A percentile compares a stretch with the other conserved stretches of the same genome.
Evolutionary conservation across 106 monocot species (phyloP).

Genomic region (Phalaenopsis aphrodite): DNA sequence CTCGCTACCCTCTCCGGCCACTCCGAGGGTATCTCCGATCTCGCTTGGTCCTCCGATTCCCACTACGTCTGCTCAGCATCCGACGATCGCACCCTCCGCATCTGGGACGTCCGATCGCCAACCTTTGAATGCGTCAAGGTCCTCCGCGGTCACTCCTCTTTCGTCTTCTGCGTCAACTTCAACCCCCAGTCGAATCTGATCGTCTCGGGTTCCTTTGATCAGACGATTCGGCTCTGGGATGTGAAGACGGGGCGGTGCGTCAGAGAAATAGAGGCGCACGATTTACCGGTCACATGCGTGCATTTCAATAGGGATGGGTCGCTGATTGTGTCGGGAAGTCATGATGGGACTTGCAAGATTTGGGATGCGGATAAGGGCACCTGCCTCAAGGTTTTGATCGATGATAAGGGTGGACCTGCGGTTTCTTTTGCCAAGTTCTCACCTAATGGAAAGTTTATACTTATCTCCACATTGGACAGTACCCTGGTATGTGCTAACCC

Average conservation of each 20-base stretch:
- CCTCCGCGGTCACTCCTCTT: constrained; percentile 62
- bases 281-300: constrained; percentile 67
- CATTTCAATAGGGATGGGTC: constrained; percentile 78
- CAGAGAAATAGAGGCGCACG: constrained; percentile 49
- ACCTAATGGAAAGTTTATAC: constrained; percentile 93
- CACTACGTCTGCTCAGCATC: constrained; percentile 94
- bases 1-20: constrained; percentile 63
- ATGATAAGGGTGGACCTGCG: constrained; percentile 49
- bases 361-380: constrained; percentile 68
- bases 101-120: constrained; percentile 60
- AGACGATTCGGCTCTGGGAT: constrained; percentile 70
- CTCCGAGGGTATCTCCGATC: constrained; percentile 81
- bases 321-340: constrained; percentile 75
- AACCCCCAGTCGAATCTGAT: constrained; percentile 59
- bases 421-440: constrained; percentile 94
- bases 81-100: constrained; percentile 82
- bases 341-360: constrained; percentile 86
- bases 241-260: constrained; percentile 65
- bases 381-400: constrained; percentile 72
- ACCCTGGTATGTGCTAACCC: constrained; percentile 40
- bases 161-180: constrained; percentile 94
- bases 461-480: constrained; percentile 65
- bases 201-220: constrained; percentile 73
- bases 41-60: constrained; percentile 88
- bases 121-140: constrained; percentile 46